Conservation (phyloP, 2,329 filamentous ascomycete species). For the Ophiostoma piceae region DNA sequence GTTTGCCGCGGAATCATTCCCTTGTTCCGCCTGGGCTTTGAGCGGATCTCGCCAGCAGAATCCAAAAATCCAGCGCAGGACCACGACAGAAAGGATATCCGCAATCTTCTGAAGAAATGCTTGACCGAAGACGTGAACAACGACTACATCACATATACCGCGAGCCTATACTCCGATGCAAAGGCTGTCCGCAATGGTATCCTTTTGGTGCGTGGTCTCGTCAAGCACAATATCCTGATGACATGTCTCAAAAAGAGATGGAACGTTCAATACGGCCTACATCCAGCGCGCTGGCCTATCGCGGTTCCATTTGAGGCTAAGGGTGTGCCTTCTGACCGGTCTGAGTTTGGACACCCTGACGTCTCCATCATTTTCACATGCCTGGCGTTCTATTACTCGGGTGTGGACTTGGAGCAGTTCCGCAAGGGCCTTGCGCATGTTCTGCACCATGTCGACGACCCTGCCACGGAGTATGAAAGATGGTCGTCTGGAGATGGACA, state of each 20-base stretch:
- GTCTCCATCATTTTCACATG: conserved; percentile 61
- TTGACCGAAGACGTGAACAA: conserved; percentile 10
- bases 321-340: conserved; percentile 55
- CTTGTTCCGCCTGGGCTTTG: conserved; percentile 28
- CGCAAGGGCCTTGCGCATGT: conserved; percentile 46
- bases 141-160: neutral
- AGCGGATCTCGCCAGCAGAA: neutral
- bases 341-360: conserved; percentile 65
- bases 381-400: conserved; percentile 62
- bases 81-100: neutral
- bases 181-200: conserved; percentile 31
- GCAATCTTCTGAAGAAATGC: neutral
- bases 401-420: conserved; percentile 47
- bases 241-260: conserved; percentile 58
- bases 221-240: conserved; percentile 55
- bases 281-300: conserved; percentile 50
- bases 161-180: conserved; percentile 12
- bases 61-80: neutral
- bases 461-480: conserved; percentile 50
- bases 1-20: conserved; percentile 35
- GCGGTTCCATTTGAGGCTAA: conserved; percentile 65
- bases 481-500: conserved; percentile 40
- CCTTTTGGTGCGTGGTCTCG: conserved; percentile 57
- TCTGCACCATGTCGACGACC: conserved; percentile 49
- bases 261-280: conserved; percentile 61